Evolutionary conservation across 2,329 filamentous ascomycete species (phyloP), one percentile per base, ranked within the genome.

Genomic region (Penicillium sp.): DNA sequence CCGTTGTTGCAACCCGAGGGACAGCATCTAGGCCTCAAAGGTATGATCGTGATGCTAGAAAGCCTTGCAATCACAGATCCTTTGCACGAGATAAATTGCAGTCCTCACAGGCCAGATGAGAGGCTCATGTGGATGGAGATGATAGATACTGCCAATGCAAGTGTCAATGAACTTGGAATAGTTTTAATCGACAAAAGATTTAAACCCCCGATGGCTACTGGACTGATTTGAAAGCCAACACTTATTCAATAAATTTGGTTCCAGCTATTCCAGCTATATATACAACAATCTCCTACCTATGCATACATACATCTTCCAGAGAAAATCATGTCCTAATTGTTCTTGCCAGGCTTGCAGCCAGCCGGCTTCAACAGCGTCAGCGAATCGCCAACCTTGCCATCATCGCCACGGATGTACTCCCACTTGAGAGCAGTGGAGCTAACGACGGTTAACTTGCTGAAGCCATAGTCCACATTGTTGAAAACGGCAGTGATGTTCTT

Each of bases 251-350:
- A 9, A 10, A 22, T 44, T 49, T 12, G 40, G 49, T 38, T 19
- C 45, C 17, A 51, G 17, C 4, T 35, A 33, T 38, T 19, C 45
- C 17, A 51, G 17, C 4, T 35, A 33, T 51, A 50, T 50, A 35
- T 35, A 35, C 47, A 51, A 33, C 17, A 35, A 22, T 22, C 28
- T 19, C 12, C 28, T 51, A 51, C 12, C 28, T 51, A 51, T 51
- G 12, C 47, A 19, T 35, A 22, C 47, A 51, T 35, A 51, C 4
- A 22, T 22, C 30, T 10, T 53, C 17, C 56, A 53, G 10, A 88
- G 75, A 3, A 85, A 82, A 0, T 82, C 70, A 2, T 78, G 75
- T 0, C 85, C 85, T 4, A 86, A 86, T 0, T 85, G 85, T 44
- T 54, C n/a, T 38, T 37, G 49, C 49, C 47, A 22, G 40, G 19